Percentiles rank a stretch among this genome's conserved stretches.
Conservation (phyloP, 805 yeast species). For the Barnettozyma sp. region DNA sequence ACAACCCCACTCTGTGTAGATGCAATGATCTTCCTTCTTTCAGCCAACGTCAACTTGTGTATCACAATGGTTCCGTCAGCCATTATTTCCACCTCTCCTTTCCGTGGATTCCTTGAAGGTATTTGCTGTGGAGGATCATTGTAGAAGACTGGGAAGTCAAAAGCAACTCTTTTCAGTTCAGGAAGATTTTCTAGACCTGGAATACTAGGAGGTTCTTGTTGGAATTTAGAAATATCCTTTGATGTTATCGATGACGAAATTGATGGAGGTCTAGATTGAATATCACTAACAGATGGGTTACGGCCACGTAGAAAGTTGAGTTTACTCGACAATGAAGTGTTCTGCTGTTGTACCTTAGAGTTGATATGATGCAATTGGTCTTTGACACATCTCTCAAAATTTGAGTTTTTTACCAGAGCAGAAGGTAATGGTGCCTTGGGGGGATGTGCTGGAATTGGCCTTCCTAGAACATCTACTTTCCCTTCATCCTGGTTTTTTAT, state of each 20-base stretch:
- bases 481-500: too few relatives aligned
- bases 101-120: slow-evolving; percentile 76
- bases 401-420: slow-evolving; percentile 30
- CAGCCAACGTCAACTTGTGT: slow-evolving; percentile 49
- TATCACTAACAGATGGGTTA: slow-evolving; percentile 4
- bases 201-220: slow-evolving; percentile 8
- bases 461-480: slow-evolving; percentile 33
- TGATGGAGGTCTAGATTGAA: slow-evolving; percentile 3
- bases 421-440: slow-evolving; percentile 40
- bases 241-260: slow-evolving; percentile 5
- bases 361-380: slow-evolving; percentile 1
- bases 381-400: slow-evolving; percentile 7
- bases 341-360: slow-evolving; percentile 1
- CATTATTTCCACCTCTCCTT: slow-evolving; percentile 69
- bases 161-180: slow-evolving; percentile 57
- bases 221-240: neutral
- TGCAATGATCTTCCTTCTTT: slow-evolving; percentile 37
- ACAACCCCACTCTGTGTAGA: slow-evolving; percentile 60
- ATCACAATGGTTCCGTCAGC: slow-evolving; percentile 48
- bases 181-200: slow-evolving; percentile 38
- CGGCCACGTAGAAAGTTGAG: slow-evolving; percentile 13
- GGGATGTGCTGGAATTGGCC: slow-evolving; percentile 49
- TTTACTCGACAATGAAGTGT: slow-evolving; percentile 5
- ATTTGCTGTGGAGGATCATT: slow-evolving; percentile 93
- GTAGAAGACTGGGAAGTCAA: slow-evolving; percentile 68